Base-by-base conservation (phyloP, 202 grass and related monocot genomes). In the Setaria italica region DNA sequence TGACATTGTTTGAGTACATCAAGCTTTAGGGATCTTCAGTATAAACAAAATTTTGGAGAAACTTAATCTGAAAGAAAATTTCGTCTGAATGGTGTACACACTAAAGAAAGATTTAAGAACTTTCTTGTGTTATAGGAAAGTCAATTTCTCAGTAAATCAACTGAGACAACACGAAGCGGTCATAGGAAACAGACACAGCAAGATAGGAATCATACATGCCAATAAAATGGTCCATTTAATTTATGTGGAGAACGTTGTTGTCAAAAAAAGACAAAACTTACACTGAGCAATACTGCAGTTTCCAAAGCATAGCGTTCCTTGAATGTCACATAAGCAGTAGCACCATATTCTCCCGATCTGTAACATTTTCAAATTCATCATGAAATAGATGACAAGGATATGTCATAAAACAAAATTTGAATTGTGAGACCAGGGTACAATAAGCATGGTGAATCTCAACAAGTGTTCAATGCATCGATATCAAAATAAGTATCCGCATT, bases 251-350 rank as follows among this genome's bases (percentile, higher is more conserved):
- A 73, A 59, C 29, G 48, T 20, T 75, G 41, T 54, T 70, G 37
- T 10, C 9, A 48, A 47, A 69, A 69, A 85, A 82, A 25, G 64
- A 83, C 72, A 85, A n/a, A 73, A 78, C 90, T 94, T 91, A 96
- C 97, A 91, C 87, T 94, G 2, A 99, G 80, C 64, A 99, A 88
- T 55, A 91, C 97, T 68, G 97, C 94, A 92, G 97, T 99, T 87
- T 99, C 88, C 87, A 99, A 91, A 46, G 97, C 84, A 92, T 94
- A 85, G 20, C 88, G 84, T 65, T 96, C 93, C 86, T 85, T 96
- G 92, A 99, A 99, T 78, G 97, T 96, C 84, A 99, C 97, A 80
- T 96, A 94, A 85, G 93, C 93, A 87, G 92, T 96, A 71, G 93
- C 89, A 54, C 74, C 86, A 87, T 99, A 94, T 30, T 87, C 93